Conservation (phyloP, 352 stramenopile genomes). For the Phytophthora fragariae region DNA sequence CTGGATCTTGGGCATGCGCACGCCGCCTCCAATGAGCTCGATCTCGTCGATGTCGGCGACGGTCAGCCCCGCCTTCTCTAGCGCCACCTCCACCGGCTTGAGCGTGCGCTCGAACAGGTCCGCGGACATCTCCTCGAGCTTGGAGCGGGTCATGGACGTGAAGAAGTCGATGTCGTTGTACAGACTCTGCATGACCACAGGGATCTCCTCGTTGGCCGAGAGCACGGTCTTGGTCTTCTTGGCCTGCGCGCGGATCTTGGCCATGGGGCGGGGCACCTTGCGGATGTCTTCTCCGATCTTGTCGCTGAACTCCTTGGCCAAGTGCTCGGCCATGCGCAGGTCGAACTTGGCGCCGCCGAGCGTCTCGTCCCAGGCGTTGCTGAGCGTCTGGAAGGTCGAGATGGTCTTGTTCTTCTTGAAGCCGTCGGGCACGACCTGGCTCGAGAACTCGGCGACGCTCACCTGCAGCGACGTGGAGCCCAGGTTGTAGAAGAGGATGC, state of each 20-base stretch:
- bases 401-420: constrained; percentile 95
- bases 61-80: constrained; percentile 92
- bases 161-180: constrained; percentile 96
- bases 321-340: constrained; percentile 92
- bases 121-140: constrained; percentile 93
- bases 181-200: constrained; percentile 94
- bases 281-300: constrained; percentile 94
- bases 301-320: constrained; percentile 95
- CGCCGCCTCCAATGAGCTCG: constrained; percentile 97
- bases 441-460: constrained; percentile 88
- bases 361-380: constrained; percentile 94
- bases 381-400: constrained; percentile 92
- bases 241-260: constrained; percentile 95
- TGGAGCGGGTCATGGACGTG: constrained; percentile 87
- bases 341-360: constrained; percentile 95
- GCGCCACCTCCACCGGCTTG: constrained; percentile 85
- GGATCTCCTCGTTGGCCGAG: constrained; percentile 97
- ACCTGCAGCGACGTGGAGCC: constrained; percentile 93
- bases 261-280: constrained; percentile 90
- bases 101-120: constrained; percentile 90
- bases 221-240: constrained; percentile 99
- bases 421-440: constrained; percentile 82
- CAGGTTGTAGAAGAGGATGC: constrained; percentile 99
- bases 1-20: constrained; percentile 96
- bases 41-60: constrained; percentile 94